A percentile compares a stretch with the other conserved stretches of the same genome.
Evolutionary conservation across 1,284 basidiomycete genomes (phyloP).

Genomic region (Neolentinus lepideus): DNA sequence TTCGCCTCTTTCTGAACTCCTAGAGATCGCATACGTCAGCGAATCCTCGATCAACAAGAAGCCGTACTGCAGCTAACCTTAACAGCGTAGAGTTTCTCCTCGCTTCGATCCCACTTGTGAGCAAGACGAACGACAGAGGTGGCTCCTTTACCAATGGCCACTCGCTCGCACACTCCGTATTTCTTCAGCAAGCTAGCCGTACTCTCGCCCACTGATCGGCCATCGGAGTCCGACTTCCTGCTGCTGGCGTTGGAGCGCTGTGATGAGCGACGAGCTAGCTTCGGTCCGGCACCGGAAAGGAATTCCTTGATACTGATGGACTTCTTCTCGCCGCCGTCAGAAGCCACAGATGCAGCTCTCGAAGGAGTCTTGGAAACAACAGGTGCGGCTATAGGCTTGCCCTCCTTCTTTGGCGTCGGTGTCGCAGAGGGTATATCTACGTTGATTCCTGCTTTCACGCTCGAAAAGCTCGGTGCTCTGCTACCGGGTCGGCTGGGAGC

Average conservation of each 20-base stretch:
- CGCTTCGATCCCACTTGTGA: conserved; percentile 96
- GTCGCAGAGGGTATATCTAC: conserved; percentile 10
- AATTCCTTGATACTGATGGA: conserved; percentile 77
- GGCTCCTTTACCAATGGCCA: conserved; percentile 96
- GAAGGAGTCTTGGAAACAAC: conserved; percentile 5
- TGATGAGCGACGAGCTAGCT: conserved; percentile 65
- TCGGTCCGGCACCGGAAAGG: conserved; percentile 53
- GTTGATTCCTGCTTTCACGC: conserved; percentile 29
- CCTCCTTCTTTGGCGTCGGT: conserved; percentile 9
- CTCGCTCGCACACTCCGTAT: conserved; percentile 96
- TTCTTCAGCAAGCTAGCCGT: conserved; percentile 73
- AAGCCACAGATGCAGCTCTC: conserved; percentile 36
- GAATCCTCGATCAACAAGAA: neutral
- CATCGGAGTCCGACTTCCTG: conserved; percentile 64
- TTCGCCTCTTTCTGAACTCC: conserved; percentile 97
- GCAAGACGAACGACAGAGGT: conserved; percentile 95
- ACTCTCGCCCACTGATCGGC: conserved; percentile 42
- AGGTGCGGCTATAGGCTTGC: conserved; percentile 16
- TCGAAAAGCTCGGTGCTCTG: conserved; percentile 45
- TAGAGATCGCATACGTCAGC: conserved; percentile 21
- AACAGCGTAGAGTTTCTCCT: conserved; percentile 98
- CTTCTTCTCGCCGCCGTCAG: conserved; percentile 57
- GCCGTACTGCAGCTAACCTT: conserved; percentile 50
- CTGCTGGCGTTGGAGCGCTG: conserved; percentile 60
- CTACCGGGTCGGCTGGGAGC: conserved; percentile 41